Conservation (phyloP, 176 grass and related monocot genomes). For the Carex kokanica region DNA sequence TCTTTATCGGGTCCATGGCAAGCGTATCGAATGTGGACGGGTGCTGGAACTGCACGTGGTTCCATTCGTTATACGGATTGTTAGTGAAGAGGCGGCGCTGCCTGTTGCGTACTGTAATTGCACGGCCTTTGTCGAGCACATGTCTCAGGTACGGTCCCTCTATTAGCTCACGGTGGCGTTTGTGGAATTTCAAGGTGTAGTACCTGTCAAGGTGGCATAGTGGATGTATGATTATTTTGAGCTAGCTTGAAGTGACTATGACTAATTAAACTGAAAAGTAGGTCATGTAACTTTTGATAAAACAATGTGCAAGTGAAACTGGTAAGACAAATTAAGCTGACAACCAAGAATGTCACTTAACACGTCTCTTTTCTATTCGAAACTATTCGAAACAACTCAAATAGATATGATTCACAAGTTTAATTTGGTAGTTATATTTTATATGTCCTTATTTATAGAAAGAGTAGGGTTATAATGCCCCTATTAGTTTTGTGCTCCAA, state of each 20-base stretch:
- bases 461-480: too few species aligned
- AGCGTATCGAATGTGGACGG: conserved; percentile 36
- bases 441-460: too few species aligned
- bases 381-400: too few species aligned
- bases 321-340: too few species aligned
- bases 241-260: background rate
- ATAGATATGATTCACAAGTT: too few species aligned
- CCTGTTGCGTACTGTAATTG: conserved; percentile 13
- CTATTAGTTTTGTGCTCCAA: too few species aligned
- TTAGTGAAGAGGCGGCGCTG: conserved; percentile 31
- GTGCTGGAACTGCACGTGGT: conserved; percentile 35
- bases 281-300: background rate
- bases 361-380: too few species aligned
- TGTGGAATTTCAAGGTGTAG: conserved; percentile 33
- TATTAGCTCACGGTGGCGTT: background rate
- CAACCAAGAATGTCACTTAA: too few species aligned
- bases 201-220: background rate
- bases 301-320: background rate
- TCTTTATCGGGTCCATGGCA: conserved; percentile 33
- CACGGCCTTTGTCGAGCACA: conserved; percentile 19
- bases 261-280: background rate
- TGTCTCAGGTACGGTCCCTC: conserved; percentile 15
- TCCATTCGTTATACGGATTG: conserved; percentile 12
- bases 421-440: too few species aligned
- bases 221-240: too few species aligned